Conservation (phyloP, 176 grass and related monocot genomes). For the Musa schizocarpa region DNA sequence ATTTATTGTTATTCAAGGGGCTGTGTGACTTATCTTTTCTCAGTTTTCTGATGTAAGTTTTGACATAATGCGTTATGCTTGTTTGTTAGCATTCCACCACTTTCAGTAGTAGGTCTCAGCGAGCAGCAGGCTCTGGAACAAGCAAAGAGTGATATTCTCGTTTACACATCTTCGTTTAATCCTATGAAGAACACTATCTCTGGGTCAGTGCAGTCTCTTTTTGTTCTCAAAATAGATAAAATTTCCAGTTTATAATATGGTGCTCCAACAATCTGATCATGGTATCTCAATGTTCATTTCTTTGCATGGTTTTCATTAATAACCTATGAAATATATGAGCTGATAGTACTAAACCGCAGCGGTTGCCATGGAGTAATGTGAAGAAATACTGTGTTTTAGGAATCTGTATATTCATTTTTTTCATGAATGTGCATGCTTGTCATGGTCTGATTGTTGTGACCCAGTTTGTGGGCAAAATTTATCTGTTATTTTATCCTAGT, state of each 20-base stretch:
- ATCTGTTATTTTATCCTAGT: no score
- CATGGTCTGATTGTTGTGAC: no score
- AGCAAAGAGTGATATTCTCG: conserved; percentile 57
- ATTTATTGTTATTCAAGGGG: no score
- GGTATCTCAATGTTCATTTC: not conserved
- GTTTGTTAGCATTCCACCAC: conserved; percentile 56
- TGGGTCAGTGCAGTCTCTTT: conserved; percentile 39
- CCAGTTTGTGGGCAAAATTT: not conserved
- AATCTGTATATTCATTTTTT: no score
- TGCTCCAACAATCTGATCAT: not conserved
- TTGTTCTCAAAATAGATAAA: not conserved
- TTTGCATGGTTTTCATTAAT: not conserved
- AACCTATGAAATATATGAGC: not conserved
- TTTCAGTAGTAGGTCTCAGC: conserved; percentile 75
- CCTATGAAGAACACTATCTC: conserved; percentile 99
- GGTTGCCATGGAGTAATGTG: no score
- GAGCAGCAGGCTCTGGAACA: conserved; percentile 75
- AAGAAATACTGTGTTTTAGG: no score
- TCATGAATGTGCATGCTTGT: no score
- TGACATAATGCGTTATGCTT: conserved; percentile 11
- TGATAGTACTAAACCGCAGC: not conserved
- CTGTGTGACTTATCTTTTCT: no score
- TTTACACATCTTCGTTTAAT: conserved; percentile 79
- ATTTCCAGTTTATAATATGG: not conserved
- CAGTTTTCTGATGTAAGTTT: not conserved